Base-by-base conservation (phyloP, 2,329 filamentous ascomycete species). In the Talaromyces sp. region DNA sequence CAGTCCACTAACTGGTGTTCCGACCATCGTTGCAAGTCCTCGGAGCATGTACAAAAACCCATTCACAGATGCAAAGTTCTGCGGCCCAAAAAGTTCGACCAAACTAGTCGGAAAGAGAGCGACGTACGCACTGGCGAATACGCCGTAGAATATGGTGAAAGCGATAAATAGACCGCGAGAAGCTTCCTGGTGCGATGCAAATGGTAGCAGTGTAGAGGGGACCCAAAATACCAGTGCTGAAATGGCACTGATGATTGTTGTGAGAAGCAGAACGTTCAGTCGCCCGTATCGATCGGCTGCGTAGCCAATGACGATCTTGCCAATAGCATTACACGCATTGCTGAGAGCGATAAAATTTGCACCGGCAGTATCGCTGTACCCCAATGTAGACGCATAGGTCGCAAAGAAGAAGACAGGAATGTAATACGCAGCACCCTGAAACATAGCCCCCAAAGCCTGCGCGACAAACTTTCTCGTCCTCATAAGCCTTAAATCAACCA, bases 271-370 rank as follows among this genome's bases (percentile, higher is more conserved):
- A 0, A 76, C 75, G 65, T 81, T 80, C 16, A 80, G 69, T 35
- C 78, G 66, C 11, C 79, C 78, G 41, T 78, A 70, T 3, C 73
- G 68, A 65, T 80, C 79, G 3, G 78, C 77, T 2, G 74, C 66
- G 49, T 74, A 72, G 1, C 79, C 78, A 63, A 80, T 75, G 1
- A 72, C 69, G 3, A 81, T 74, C 62, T 77, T 77, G 2, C 76
- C 77, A 4, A 76, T 65, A 1, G 76, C 76, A 65, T 79, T 80
- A 8, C 76, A 74, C 0, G 76, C 77, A 59, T 80, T 81, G 31
- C 75, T 78, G 3, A 79, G 69, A 4, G 78, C 72, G 41, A 79
- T 78, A 16, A 81, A 74, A 22, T 75, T 79, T 0, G 78, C 76
- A 0, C 75, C 77, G 11, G 73, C 73, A 1, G 70, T 69, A 13